These are phyloP conservation scores for Boletus rex-veris DNA, from an alignment of 768 basidiomycete species.

Conservation along the genomic window DNA sequence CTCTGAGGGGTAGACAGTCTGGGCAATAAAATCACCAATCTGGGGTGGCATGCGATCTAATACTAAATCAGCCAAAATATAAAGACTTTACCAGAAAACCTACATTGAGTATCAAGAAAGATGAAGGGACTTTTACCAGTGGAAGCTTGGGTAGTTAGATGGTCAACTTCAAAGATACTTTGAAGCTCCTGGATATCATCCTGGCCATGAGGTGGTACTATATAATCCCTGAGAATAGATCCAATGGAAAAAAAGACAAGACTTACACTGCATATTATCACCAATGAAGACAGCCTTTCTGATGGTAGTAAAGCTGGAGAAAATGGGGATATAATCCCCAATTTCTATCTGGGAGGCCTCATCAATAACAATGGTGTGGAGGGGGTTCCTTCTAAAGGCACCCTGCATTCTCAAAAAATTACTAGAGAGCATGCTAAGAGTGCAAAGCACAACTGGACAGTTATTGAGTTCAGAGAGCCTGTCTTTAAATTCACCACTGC, in stretches of 20 bases:
- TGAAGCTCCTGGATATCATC: constrained; percentile 61
- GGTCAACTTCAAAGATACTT: constrained; percentile 75
- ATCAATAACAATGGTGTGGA: constrained; percentile 56
- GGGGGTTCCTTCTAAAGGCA: constrained; percentile 30
- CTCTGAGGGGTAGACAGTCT: constrained; percentile 56
- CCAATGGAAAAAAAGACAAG: constrained; percentile 20
- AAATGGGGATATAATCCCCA: constrained; percentile 48
- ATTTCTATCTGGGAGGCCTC: constrained; percentile 66
- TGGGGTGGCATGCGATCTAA: constrained; percentile 83
- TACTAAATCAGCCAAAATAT: neutral
- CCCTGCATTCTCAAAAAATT: constrained; percentile 9
- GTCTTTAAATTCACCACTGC: constrained; percentile 37
- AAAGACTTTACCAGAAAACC: constrained; percentile 18
- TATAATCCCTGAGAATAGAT: constrained; percentile 24
- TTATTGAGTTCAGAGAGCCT: constrained; percentile 34
- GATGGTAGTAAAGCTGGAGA: constrained; percentile 33
- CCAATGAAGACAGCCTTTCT: constrained; percentile 62
- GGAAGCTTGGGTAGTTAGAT: constrained; percentile 40
- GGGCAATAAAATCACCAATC: constrained; percentile 71
- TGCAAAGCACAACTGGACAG: constrained; percentile 66
- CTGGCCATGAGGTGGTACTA: constrained; percentile 80
- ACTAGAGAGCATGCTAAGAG: constrained; percentile 70
- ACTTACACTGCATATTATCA: constrained; percentile 62
- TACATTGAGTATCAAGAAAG: constrained; percentile 77
- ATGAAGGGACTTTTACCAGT: constrained; percentile 33